Percentiles rank a stretch among this genome's conserved stretches.
Evolutionary conservation across 805 yeast species (phyloP).

Genomic region (Kodamaea lidongshanica): DNA sequence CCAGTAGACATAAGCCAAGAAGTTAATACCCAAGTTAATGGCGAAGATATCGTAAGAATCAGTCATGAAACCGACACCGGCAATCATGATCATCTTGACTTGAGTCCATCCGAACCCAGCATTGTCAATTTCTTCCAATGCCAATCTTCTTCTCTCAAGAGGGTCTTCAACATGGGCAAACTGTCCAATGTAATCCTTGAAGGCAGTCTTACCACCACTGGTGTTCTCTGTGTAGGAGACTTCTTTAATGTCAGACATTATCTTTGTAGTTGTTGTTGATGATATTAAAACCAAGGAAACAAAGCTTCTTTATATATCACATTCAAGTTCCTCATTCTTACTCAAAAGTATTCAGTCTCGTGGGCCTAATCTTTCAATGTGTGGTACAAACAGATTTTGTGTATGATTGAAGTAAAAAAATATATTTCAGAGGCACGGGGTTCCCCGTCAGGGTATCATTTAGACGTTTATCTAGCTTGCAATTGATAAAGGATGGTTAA

Average conservation of each 20-base stretch:
- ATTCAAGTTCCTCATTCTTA: too few species aligned
- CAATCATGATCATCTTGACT: slow-evolving; percentile 73
- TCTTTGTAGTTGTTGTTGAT: too few species aligned
- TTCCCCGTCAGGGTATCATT: too few species aligned
- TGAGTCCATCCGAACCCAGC: slow-evolving; percentile 80
- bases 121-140: slow-evolving; percentile 76
- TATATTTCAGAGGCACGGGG: too few species aligned
- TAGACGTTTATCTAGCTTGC: too few species aligned
- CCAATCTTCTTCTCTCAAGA: slow-evolving; percentile 78
- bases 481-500: too few species aligned
- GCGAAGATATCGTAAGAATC: slow-evolving; percentile 93
- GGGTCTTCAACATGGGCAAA: slow-evolving; percentile 82
- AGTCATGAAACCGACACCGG: slow-evolving; percentile 90
- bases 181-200: slow-evolving; percentile 75
- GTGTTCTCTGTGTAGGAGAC: slow-evolving; percentile 15
- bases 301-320: too few species aligned
- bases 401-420: too few species aligned
- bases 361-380: too few species aligned
- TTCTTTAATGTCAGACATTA: slow-evolving; percentile 23
- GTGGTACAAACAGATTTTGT: too few species aligned
- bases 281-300: too few species aligned
- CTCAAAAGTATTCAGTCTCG: too few species aligned
- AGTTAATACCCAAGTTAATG: slow-evolving; percentile 73
- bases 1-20: slow-evolving; percentile 78
- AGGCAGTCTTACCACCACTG: slow-evolving; percentile 77